These are phyloP conservation scores for Akanthomyces muscarius DNA, from an alignment of 2,329 filamentous ascomycete genomes.

Conservation along the genomic window DNA sequence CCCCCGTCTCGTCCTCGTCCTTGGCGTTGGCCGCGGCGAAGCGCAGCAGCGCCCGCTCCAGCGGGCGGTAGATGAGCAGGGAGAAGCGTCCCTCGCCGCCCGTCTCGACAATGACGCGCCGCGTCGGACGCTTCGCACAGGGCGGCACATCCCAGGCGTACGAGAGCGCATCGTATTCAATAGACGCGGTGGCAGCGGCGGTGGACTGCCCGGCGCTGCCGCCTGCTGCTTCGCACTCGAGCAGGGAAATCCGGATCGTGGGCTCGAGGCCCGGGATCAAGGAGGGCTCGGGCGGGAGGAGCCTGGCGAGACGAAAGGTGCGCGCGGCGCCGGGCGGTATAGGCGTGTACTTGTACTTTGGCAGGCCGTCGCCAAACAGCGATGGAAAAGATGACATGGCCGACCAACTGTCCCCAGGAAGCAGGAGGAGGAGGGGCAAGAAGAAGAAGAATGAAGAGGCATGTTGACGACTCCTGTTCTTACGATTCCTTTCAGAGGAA, in stretches of 20 bases:
- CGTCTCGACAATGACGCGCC: constrained; percentile 27
- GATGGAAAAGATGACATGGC: not conserved
- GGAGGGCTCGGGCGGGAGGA: constrained; percentile 22
- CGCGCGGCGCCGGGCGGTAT: constrained; percentile 5
- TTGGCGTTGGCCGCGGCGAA: constrained; percentile 15
- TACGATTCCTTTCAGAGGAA: not conserved
- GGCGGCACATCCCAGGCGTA: constrained; percentile 28
- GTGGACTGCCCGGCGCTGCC: constrained; percentile 11
- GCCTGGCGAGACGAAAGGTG: constrained; percentile 26
- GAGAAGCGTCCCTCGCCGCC: constrained; percentile 6
- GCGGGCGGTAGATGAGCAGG: constrained; percentile 27
- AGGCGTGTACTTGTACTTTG: constrained; percentile 15
- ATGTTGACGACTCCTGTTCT: not conserved
- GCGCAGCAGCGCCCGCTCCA: constrained; percentile 28
- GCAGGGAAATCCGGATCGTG: constrained; percentile 27
- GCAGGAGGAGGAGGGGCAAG: not conserved
- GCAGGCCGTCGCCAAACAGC: constrained; percentile 5
- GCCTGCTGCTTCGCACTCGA: constrained; percentile 21
- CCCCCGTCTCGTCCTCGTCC: too few relatives aligned
- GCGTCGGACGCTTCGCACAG: constrained; percentile 18
- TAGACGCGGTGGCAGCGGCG: not conserved
- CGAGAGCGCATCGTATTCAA: constrained; percentile 29
- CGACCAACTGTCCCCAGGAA: not conserved
- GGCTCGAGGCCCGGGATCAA: constrained; percentile 21
- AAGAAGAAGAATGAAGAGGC: not conserved